Evolutionary conservation across 257 asterid species (phyloP).

Genomic region (Capsicum chinense): DNA sequence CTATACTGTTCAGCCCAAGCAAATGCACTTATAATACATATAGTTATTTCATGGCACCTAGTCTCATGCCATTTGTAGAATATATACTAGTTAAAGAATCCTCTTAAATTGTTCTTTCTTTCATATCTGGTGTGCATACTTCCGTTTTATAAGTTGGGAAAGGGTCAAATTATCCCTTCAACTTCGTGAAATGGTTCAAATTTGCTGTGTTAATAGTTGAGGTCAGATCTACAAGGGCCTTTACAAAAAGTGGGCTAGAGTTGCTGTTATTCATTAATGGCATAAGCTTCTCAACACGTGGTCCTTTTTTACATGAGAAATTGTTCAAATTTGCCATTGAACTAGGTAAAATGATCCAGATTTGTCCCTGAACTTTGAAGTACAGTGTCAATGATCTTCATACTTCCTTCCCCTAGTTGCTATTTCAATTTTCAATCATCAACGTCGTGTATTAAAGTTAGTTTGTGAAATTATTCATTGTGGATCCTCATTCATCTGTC

Average conservation of each 20-base stretch:
- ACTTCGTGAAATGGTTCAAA: neutral
- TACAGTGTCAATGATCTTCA: neutral
- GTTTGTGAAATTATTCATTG: neutral
- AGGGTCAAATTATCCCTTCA: neutral
- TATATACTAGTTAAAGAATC: neutral
- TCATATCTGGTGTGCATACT: neutral
- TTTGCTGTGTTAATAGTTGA: too few relatives aligned
- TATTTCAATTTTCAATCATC: neutral
- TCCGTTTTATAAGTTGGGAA: neutral
- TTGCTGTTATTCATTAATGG: neutral
- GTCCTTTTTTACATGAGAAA: neutral
- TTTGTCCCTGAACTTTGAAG: neutral
- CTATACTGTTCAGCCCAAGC: neutral
- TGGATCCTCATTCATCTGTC: neutral
- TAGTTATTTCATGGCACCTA: neutral
- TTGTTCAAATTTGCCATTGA: neutral
- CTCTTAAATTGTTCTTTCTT: neutral
- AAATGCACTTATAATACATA: neutral
- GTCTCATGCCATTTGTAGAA: neutral
- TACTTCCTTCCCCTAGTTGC: conserved; percentile 13
- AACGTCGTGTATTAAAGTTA: neutral
- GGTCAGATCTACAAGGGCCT: neutral
- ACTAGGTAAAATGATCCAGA: neutral
- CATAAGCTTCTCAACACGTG: neutral
- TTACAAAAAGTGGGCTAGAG: neutral